Evolutionary conservation across 176 grass and related monocot species (phyloP).

Genomic region (Panicum miliaceum): DNA sequence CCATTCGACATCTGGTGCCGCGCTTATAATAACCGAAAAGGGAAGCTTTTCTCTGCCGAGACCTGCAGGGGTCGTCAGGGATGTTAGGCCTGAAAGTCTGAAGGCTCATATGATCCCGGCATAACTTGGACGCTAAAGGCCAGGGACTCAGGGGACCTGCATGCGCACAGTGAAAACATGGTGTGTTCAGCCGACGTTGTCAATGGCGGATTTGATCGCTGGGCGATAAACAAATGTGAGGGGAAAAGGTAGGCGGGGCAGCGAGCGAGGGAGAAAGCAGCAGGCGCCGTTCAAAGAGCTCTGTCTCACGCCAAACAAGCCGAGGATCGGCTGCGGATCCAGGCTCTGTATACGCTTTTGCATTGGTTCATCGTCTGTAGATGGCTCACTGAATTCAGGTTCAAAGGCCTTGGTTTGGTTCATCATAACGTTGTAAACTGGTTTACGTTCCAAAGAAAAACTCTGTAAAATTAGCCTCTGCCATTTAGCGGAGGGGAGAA

Average conservation of each 20-base stretch:
- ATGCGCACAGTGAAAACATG: conserved; percentile 5
- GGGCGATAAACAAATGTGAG: conserved; percentile 8
- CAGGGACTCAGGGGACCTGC: background rate
- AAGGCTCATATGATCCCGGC: conserved; percentile 41
- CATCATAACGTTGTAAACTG: background rate
- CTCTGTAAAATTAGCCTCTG: background rate
- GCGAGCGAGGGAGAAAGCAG: background rate
- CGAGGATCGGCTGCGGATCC: conserved; percentile 10
- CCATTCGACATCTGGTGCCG: conserved; percentile 41
- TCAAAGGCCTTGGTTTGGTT: background rate
- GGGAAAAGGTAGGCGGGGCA: conserved; percentile 24
- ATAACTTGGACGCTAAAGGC: background rate
- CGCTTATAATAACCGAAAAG: conserved; percentile 21
- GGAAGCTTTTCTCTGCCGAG: conserved; percentile 15
- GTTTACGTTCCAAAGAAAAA: background rate
- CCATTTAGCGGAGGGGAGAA: background rate
- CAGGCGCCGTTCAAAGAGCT: conserved; percentile 13
- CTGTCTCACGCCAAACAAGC: conserved; percentile 10
- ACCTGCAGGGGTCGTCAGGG: conserved; percentile 9
- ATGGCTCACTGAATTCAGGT: background rate
- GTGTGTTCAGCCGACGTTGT: conserved; percentile 35
- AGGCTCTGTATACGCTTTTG: background rate
- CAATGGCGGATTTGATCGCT: conserved; percentile 52
- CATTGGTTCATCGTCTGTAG: background rate
- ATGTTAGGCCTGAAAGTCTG: conserved; percentile 39